These are phyloP conservation scores for Epichloe uncinata DNA, from an alignment of 2,329 filamentous ascomycete species.

Conservation along the genomic window DNA sequence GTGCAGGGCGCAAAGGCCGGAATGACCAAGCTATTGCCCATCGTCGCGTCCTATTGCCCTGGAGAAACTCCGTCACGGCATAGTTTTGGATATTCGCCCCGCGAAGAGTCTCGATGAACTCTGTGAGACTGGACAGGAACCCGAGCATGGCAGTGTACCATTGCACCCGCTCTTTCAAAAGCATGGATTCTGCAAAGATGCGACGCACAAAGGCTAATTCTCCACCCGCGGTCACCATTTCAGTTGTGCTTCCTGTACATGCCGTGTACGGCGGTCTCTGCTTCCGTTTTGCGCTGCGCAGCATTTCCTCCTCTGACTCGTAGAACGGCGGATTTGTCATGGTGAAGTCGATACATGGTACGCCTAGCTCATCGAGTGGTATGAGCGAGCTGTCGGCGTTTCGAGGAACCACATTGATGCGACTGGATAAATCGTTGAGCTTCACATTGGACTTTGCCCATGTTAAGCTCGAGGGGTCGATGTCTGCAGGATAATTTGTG, in stretches of 20 bases:
- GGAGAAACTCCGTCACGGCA: constrained; percentile 67
- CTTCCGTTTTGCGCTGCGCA: constrained; percentile 52
- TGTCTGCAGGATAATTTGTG: constrained; percentile 34
- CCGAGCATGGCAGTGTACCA: constrained; percentile 95
- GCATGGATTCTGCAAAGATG: constrained; percentile 57
- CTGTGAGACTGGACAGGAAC: constrained; percentile 56
- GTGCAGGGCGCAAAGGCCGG: constrained; percentile 46
- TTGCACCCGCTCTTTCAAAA: constrained; percentile 45
- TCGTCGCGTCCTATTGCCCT: constrained; percentile 63
- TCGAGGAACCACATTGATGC: constrained; percentile 51
- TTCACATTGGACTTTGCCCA: constrained; percentile 55
- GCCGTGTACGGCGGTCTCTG: constrained; percentile 54
- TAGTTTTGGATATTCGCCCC: constrained; percentile 56
- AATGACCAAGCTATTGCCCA: constrained; percentile 92
- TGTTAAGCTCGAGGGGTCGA: constrained; percentile 56
- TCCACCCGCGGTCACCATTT: constrained; percentile 77
- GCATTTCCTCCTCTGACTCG: constrained; percentile 55
- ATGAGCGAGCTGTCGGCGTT: constrained; percentile 42
- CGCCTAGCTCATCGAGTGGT: constrained; percentile 40
- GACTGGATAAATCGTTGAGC: constrained; percentile 47
- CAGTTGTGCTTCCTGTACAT: constrained; percentile 61
- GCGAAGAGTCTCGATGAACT: constrained; percentile 45
- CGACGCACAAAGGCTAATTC: constrained; percentile 61
- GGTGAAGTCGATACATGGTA: constrained; percentile 55
- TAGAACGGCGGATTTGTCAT: constrained; percentile 98